Percentiles rank a stretch among this genome's conserved stretches.
Evolutionary conservation across 2,329 filamentous ascomycete genomes (phyloP).

Genomic region (Thelonectria discophora): DNA sequence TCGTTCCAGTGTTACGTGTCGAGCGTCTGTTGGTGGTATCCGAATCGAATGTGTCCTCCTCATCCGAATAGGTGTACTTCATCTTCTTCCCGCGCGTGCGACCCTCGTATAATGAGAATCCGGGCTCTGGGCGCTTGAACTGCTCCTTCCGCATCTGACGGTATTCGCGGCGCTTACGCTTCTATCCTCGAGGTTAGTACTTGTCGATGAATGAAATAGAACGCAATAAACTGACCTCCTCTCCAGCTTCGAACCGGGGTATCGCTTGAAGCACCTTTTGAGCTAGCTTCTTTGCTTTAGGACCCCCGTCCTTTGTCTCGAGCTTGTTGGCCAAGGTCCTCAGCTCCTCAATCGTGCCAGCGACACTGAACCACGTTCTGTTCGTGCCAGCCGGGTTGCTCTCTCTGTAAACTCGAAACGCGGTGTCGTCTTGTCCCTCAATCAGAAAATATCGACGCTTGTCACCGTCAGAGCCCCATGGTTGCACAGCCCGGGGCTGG

Average conservation of each 20-base stretch:
- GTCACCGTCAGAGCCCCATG: constrained; percentile 89
- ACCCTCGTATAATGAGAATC: constrained; percentile 94
- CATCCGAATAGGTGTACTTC: constrained; percentile 95
- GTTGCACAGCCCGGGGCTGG: constrained; percentile 87
- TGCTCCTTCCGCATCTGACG: constrained; percentile 84
- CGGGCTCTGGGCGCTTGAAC: constrained; percentile 86
- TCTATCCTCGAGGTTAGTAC: constrained; percentile 61
- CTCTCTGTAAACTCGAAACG: constrained; percentile 93
- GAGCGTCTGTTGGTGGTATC: constrained; percentile 74
- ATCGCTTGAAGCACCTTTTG: constrained; percentile 82
- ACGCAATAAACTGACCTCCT: constrained; percentile 71
- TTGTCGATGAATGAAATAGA: neutral
- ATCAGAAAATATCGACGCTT: constrained; percentile 94
- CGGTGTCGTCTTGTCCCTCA: constrained; percentile 92
- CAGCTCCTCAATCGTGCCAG: constrained; percentile 88
- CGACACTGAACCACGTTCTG: constrained; percentile 90
- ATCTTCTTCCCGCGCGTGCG: constrained; percentile 95
- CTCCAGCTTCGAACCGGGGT: constrained; percentile 89
- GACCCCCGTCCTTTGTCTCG: constrained; percentile 77
- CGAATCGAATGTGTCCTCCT: constrained; percentile 77
- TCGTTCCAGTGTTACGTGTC: constrained; percentile 76
- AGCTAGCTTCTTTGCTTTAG: constrained; percentile 80
- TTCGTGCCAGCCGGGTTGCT: constrained; percentile 82
- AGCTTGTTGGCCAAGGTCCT: constrained; percentile 79
- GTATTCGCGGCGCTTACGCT: constrained; percentile 93